Conservation (phyloP, 306 rosid genomes). For the Crotalaria pallida region DNA sequence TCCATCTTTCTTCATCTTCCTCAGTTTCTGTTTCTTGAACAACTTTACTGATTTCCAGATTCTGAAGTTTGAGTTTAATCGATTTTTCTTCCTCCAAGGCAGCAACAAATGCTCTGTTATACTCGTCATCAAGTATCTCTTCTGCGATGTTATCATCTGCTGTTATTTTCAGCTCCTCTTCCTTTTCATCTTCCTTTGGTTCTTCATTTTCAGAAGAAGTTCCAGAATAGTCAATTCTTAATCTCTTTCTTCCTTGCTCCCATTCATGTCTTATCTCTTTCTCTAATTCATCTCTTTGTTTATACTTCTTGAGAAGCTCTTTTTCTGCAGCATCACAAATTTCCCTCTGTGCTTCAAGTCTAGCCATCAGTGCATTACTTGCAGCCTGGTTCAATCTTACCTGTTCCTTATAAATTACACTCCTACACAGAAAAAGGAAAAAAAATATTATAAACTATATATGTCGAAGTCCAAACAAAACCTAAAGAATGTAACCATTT, state of each 20-base stretch:
- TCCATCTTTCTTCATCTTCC: slow-evolving; percentile 80
- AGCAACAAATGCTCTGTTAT: slow-evolving; percentile 32
- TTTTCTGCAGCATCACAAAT: slow-evolving; percentile 79
- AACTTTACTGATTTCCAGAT: slow-evolving; percentile 47
- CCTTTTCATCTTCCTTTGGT: slow-evolving; percentile 31
- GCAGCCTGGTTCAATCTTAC: slow-evolving; percentile 94
- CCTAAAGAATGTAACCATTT: background rate
- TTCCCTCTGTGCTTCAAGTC: slow-evolving; percentile 88
- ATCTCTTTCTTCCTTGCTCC: slow-evolving; percentile 85
- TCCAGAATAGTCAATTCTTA: slow-evolving; percentile 53
- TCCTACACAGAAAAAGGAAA: slow-evolving; percentile 42
- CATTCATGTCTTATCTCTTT: slow-evolving; percentile 66
- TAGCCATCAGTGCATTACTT: slow-evolving; percentile 78
- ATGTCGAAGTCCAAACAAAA: background rate
- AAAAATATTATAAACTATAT: background rate
- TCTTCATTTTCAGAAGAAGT: slow-evolving; percentile 46
- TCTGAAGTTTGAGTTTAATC: slow-evolving; percentile 39
- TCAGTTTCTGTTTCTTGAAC: slow-evolving; percentile 39
- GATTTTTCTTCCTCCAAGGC: slow-evolving; percentile 46
- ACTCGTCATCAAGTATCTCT: slow-evolving; percentile 39
- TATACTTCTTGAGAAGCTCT: slow-evolving; percentile 75
- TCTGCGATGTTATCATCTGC: slow-evolving; percentile 8
- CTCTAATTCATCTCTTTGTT: slow-evolving; percentile 71
- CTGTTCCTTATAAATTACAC: slow-evolving; percentile 92
- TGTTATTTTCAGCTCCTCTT: slow-evolving; percentile 26